phyloP scores from a whole-genome alignment of 2,329 filamentous ascomycete genomes.

The Nannizziopsis arthrosporioides region DNA sequence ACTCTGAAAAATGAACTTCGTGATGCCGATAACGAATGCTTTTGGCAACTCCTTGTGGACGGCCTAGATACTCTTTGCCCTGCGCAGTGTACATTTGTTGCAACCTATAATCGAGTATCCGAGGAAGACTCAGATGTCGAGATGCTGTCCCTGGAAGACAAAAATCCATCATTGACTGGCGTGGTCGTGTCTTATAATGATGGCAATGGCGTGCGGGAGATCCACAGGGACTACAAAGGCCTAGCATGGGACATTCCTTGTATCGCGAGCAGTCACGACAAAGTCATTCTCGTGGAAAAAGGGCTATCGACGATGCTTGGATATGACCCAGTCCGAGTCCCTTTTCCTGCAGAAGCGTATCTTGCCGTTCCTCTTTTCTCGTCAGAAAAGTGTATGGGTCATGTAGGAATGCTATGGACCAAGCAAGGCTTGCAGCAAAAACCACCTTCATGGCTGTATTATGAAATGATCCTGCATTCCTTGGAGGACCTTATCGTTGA shows the following conservation, averaged over 20 bases:
- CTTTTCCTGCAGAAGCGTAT: conserved; percentile 54
- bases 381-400: conserved; percentile 54
- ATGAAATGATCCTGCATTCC: conserved; percentile 57
- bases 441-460: conserved; percentile 51
- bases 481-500: conserved; percentile 55
- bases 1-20: conserved; percentile 47
- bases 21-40: conserved; percentile 44
- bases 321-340: conserved; percentile 47
- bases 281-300: conserved; percentile 57
- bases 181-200: conserved; percentile 56
- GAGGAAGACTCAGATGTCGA: conserved; percentile 48
- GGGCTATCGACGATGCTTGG: conserved; percentile 47
- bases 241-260: conserved; percentile 54
- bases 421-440: conserved; percentile 46
- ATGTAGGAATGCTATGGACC: conserved; percentile 64
- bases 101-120: conserved; percentile 50
- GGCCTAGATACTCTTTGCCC: conserved; percentile 51
- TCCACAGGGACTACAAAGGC: conserved; percentile 52
- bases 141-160: conserved; percentile 48
- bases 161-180: conserved; percentile 44
- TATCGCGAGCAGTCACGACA: conserved; percentile 59
- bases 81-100: conserved; percentile 57
- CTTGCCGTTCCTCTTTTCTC: conserved; percentile 55
- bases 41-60: conserved; percentile 54
- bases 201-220: conserved; percentile 34